These are phyloP conservation scores for Silene coronaria DNA, from an alignment of 179 eudicot genomes.

Conservation along the genomic window DNA sequence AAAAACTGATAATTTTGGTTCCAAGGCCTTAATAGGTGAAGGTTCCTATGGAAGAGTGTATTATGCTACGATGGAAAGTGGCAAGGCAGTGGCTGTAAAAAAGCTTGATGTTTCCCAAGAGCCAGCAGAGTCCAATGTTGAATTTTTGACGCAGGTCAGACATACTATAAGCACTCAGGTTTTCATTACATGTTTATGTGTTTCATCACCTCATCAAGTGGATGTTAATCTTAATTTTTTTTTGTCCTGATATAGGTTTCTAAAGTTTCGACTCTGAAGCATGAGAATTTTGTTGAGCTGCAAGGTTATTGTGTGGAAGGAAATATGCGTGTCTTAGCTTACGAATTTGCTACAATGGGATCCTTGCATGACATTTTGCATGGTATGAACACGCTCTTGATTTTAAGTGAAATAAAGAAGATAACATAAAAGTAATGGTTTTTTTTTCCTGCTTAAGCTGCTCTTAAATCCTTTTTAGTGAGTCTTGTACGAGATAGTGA, in stretches of 20 bases:
- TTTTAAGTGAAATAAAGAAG: neutral
- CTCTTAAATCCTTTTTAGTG: neutral
- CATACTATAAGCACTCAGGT: neutral
- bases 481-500: no score
- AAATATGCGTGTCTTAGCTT: conserved; percentile 42
- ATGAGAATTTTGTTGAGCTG: conserved; percentile 44
- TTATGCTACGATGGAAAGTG: conserved; percentile 46
- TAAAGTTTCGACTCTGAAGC: conserved; percentile 37
- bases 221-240: conserved; percentile 2
- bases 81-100: conserved; percentile 47
- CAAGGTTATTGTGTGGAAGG: conserved; percentile 49
- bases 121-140: conserved; percentile 45
- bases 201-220: neutral
- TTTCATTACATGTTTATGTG: neutral
- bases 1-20: conserved; percentile 52
- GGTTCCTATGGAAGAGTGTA: conserved; percentile 69
- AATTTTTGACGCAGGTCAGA: conserved; percentile 54
- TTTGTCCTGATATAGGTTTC: conserved; percentile 31
- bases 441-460: neutral
- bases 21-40: conserved; percentile 57
- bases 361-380: conserved; percentile 49
- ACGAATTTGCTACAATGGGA: conserved; percentile 52
- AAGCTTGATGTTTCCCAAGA: conserved; percentile 54
- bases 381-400: conserved; percentile 21
- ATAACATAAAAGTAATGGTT: neutral